Evolutionary conservation across 441 rosid genomes (phyloP).

Genomic region (Flueggea neowawraea): DNA sequence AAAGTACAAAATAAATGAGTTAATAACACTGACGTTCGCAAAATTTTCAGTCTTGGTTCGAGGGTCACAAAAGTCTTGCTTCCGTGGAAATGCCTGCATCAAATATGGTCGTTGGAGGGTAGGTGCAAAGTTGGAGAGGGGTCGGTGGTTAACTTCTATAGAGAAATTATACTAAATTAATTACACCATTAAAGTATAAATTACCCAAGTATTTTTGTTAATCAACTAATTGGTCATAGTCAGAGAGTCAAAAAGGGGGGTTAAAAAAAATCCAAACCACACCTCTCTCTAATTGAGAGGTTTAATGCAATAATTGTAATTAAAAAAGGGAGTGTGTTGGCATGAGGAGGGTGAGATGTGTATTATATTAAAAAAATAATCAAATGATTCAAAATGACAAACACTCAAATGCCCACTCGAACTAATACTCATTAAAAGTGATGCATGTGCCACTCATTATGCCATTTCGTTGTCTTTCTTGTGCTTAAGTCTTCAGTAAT

Average conservation of each 20-base stretch:
- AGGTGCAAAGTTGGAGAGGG: conserved; percentile 25
- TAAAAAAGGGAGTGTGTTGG: conserved; percentile 19
- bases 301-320: conserved; percentile 9
- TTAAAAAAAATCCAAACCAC: neutral
- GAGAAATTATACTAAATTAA: conserved; percentile 6
- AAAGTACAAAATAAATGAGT: no score
- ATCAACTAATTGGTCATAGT: conserved; percentile 4
- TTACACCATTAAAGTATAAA: no score
- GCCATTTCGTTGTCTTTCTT: conserved; percentile 53
- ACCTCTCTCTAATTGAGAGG: conserved; percentile 13
- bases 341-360: neutral
- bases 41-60: no score
- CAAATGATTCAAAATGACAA: neutral
- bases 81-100: neutral
- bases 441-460: conserved; percentile 59
- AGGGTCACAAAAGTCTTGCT: no score
- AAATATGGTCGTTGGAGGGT: conserved; percentile 27
- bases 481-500: conserved; percentile 21
- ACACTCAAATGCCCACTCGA: conserved; percentile 35
- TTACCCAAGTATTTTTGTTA: no score
- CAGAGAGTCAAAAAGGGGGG: conserved; percentile 26
- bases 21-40: no score
- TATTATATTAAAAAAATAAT: neutral
- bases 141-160: conserved; percentile 17
- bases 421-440: conserved; percentile 27